Evolutionary conservation across 169 alveolate species (phyloP).

Genomic region (Eimeria acervulina): DNA sequence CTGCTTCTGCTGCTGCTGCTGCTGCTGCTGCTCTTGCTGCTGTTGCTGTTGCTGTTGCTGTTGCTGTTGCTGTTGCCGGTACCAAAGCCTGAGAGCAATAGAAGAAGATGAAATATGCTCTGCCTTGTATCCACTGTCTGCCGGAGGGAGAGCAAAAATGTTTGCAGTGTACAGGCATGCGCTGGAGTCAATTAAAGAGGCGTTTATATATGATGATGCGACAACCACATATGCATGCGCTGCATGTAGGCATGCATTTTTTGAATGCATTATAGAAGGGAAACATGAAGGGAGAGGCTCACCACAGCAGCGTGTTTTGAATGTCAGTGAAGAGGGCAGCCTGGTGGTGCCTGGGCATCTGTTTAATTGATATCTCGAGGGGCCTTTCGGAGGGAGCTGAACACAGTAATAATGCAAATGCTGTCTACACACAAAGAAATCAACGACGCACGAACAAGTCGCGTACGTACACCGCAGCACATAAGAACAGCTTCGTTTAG

Average conservation of each 20-base stretch:
- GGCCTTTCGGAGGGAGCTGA: conserved; percentile 1
- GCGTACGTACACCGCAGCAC: not conserved
- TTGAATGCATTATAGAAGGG: not conserved
- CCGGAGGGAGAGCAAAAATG: not conserved
- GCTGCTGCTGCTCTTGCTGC: too few species aligned
- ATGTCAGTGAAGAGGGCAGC: not conserved
- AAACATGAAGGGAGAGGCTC: not conserved
- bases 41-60: conserved; percentile 19
- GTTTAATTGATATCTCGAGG: conserved; percentile 9
- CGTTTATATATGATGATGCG: too few species aligned
- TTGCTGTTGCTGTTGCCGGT: conserved; percentile 2
- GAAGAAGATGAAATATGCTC: not conserved
- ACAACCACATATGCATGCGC: not conserved
- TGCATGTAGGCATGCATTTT: not conserved
- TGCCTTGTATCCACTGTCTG: not conserved
- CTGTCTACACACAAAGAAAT: not conserved
- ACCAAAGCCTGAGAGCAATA: conserved; percentile 4
- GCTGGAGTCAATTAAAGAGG: not conserved
- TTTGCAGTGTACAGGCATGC: not conserved
- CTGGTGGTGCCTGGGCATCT: not conserved
- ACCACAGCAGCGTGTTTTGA: conserved; percentile 33
- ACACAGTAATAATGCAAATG: not conserved
- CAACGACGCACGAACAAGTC: not conserved
- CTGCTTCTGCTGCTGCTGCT: too few species aligned
- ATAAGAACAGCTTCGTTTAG: too few species aligned